A percentile compares a stretch with the other conserved stretches of the same genome.
phyloP scores from a whole-genome alignment of 257 asterid genomes.

The Henckelia pumila region DNA sequence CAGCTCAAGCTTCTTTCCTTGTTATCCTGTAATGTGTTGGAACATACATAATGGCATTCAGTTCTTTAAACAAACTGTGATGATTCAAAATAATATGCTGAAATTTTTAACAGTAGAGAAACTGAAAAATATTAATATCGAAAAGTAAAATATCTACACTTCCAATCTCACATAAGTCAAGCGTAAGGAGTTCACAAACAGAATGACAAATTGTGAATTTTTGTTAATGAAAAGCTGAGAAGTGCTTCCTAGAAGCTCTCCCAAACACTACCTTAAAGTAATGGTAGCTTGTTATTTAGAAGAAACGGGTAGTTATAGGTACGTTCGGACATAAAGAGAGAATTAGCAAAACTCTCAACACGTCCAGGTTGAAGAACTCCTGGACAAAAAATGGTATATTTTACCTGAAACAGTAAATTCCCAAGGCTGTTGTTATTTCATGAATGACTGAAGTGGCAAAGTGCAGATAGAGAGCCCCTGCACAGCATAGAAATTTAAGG shows the following conservation, averaged over 20 bases:
- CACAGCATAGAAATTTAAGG: constrained; percentile 19
- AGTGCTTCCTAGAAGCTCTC: too few species aligned
- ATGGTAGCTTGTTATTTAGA: neutral
- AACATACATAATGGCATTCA: constrained; percentile 13
- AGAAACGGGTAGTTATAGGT: neutral
- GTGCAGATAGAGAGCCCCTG: constrained; percentile 79
- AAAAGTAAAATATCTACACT: neutral
- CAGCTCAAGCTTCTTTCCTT: constrained; percentile 79
- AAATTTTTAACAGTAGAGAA: too few species aligned
- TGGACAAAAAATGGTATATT: constrained; percentile 17
- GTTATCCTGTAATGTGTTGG: constrained; percentile 64
- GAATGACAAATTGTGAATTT: neutral
- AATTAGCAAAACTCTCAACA: constrained; percentile 1
- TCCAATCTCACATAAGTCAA: too few species aligned
- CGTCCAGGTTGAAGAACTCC: neutral
- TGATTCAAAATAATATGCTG: neutral
- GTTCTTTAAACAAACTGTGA: neutral
- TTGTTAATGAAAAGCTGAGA: too few species aligned
- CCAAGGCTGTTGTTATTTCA: constrained; percentile 89
- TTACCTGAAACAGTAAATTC: constrained; percentile 94
- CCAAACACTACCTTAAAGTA: too few species aligned
- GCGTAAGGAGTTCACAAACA: neutral
- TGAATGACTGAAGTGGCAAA: constrained; percentile 86
- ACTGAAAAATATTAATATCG: neutral
- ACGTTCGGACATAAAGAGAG: neutral